Base-by-base conservation (phyloP, 176 grass and related monocot species). In the Saccharum spontaneum region DNA sequence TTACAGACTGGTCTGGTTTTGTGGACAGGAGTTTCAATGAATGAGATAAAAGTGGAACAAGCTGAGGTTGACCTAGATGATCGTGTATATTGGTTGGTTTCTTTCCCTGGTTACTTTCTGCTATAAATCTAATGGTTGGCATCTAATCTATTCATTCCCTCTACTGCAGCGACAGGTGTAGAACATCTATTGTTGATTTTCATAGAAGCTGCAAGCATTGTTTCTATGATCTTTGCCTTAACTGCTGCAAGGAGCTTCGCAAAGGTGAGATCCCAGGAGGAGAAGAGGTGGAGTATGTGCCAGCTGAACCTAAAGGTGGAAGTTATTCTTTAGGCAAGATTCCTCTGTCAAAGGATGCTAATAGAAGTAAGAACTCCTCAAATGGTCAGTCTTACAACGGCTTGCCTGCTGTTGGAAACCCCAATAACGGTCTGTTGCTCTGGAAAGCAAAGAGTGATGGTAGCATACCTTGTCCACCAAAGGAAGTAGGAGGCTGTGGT, bases 391-490 rank as follows among this genome's bases (percentile, higher is more conserved):
- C 48, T 49, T 48, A 22, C 61, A 76, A 75, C 71, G 69, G 20
- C 33, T 45, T 73, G 24, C 9, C 34, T 43, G n/a, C 23, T 85
- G 59, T 22, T 41, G 69, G 24, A 34, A 67, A 71, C n/a, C 31
- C 11, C 11, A 86, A 73, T 31, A 80, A 66, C 12, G 26, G 20
- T 62, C 20, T 88, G 23, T 33, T 63, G 48, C 61, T 84, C 36
- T 97, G 92, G 95, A 90, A 84, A 82, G 69, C 78, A 63, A 88
- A 94, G 5, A 68, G 52, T 44, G 83, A 98, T 83, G 91, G 92
- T 64, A 91, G 87, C 75, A 93, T 95, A 88, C 92, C 92, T 82
- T 98, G 95, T 69, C 92, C 91, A 65, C 93, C 95, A 52, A 86
- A 89, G 65, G 82, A 90, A 69, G 52, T 90, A 7, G 89, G 93